Base-by-base conservation (phyloP, 768 basidiomycete species). In the Russula lepida region DNA sequence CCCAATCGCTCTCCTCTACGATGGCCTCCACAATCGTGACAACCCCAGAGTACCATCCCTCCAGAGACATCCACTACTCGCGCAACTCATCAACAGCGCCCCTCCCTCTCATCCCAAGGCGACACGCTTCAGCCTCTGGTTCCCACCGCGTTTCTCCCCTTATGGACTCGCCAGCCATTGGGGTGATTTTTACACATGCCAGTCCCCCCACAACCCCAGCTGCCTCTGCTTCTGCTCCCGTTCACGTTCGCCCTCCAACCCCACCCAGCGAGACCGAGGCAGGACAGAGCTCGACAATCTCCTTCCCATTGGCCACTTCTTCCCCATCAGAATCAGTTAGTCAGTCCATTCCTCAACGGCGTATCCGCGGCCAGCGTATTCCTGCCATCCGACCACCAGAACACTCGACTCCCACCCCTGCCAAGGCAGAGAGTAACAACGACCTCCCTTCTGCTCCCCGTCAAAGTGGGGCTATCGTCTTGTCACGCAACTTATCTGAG, bases 51-150 rank as follows among this genome's bases (percentile, higher is more conserved):
- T 37, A 15, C 43, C 43, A 46, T 51, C 64, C 71, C 63, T 62
- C 67, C 12, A 43, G 35, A 30, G 63, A 64, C 27, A 23, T 65
- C 62, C 44, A 67, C 65, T 67, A 67, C 68, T 44, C 68, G 68
- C 58, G 81, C 44, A 88, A 84, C 71, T 71, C 76, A 32, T 83
- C 86, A 33, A 78, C 81, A 2, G 74, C 75, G 8, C 79, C 85
- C 57, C 79, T 87, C n/a, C 85, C 86, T 17, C 74, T 80, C 54
- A 77, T 88, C 55, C 84, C 88, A 39, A 80, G 84, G 56, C 75
- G 85, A 51, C 70, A 68, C 37, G 68, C 75, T 5, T 70, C 72
- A 54, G 35, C 52, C 9, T 66, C 49, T 30, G 71, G 68, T 35
- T 59, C 65, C 63, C 65, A 65, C 67, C 66, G 37, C 55, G 53